phyloP scores from a whole-genome alignment of 2,329 filamentous ascomycete genomes.

The Fusarium succisae region DNA sequence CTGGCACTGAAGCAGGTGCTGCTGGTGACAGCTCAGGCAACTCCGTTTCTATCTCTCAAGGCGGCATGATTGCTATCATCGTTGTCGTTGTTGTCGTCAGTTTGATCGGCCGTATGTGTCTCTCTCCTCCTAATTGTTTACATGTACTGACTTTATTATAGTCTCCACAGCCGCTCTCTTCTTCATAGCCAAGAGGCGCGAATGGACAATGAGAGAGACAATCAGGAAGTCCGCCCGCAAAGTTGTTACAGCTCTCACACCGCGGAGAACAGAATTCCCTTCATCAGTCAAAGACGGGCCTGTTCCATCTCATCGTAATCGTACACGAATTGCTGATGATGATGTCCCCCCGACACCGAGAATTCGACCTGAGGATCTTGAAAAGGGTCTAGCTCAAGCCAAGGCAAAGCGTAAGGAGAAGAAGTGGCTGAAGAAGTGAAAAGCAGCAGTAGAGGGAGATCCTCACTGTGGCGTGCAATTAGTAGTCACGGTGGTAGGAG shows the following conservation, averaged over 20 bases:
- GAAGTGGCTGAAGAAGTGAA: conserved; percentile 38
- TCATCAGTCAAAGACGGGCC: conserved; percentile 60
- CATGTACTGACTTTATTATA: conserved; percentile 45
- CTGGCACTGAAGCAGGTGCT: conserved; percentile 69
- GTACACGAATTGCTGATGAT: conserved; percentile 58
- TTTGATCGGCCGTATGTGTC: conserved; percentile 72
- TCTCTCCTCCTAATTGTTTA: neutral
- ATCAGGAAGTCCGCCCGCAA: conserved; percentile 74
- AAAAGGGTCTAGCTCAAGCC: conserved; percentile 61
- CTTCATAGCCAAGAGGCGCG: conserved; percentile 83
- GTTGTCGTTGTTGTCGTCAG: conserved; percentile 74
- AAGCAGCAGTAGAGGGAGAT: neutral
- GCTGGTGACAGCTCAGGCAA: conserved; percentile 66
- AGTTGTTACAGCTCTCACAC: conserved; percentile 70
- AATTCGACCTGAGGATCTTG: conserved; percentile 63
- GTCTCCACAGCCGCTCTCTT: conserved; percentile 75
- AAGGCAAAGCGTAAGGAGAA: conserved; percentile 49
- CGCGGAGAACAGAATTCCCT: conserved; percentile 68
- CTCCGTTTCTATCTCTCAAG: conserved; percentile 71
- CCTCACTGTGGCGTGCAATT: neutral
- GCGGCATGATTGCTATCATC: conserved; percentile 78
- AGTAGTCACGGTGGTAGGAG: neutral
- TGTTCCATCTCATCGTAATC: conserved; percentile 46
- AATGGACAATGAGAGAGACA: conserved; percentile 81
- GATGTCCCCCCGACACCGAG: conserved; percentile 69